A percentile compares a stretch with the other conserved stretches of the same genome.
Evolutionary conservation across 176 grass and related monocot genomes (phyloP).

Genomic region (Musa troglodytarum): DNA sequence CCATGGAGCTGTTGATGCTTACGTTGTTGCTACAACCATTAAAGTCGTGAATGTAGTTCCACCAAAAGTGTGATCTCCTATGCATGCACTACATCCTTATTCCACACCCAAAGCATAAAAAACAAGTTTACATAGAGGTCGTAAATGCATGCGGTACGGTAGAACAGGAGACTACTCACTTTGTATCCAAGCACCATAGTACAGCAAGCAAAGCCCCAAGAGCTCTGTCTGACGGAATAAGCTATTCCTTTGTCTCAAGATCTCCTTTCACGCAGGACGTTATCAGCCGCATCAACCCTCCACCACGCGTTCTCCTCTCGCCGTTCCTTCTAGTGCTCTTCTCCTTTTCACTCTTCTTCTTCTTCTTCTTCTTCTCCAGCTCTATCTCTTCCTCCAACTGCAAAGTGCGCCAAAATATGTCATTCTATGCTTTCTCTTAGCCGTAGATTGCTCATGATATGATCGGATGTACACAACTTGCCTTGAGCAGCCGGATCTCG

Average conservation of each 20-base stretch:
- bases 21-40: too few relatives aligned
- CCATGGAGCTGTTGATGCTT: too few relatives aligned
- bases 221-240: too few relatives aligned
- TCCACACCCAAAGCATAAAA: too few relatives aligned
- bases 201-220: too few relatives aligned
- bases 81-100: too few relatives aligned
- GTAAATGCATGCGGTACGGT: too few relatives aligned
- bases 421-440: neutral
- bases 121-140: too few relatives aligned
- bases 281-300: conserved; percentile 3
- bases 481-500: conserved; percentile 36
- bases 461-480: neutral
- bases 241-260: neutral
- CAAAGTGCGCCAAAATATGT: neutral
- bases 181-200: too few relatives aligned
- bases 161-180: too few relatives aligned
- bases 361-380: neutral
- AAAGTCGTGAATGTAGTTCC: too few relatives aligned
- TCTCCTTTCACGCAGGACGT: conserved; percentile 1
- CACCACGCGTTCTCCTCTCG: neutral
- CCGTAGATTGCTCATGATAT: neutral
- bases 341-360: neutral
- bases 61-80: too few relatives aligned
- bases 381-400: neutral
- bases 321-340: neutral